Percentiles rank a stretch among this genome's conserved stretches.
phyloP scores from a whole-genome alignment of 2,329 filamentous ascomycete species.

The Trichoderma hamatum region DNA sequence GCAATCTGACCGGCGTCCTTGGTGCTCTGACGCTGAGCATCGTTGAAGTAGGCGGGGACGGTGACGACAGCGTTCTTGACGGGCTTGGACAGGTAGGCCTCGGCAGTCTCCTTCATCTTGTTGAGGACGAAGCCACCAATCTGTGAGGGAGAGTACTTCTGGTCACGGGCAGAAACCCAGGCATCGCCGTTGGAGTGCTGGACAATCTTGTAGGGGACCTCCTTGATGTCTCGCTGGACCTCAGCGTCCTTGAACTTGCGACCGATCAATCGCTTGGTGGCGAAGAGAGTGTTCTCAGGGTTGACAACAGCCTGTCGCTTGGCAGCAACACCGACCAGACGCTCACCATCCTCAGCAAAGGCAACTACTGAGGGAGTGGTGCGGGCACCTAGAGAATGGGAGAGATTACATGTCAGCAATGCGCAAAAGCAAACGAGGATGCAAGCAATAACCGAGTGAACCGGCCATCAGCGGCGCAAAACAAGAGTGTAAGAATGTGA shows the following conservation, averaged over 20 bases:
- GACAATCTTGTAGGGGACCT: constrained; percentile 98
- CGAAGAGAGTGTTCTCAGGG: constrained; percentile 97
- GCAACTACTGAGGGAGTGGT: constrained; percentile 79
- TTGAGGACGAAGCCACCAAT: constrained; percentile 94
- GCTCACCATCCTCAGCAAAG: constrained; percentile 93
- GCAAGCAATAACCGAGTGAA: neutral
- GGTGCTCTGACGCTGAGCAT: constrained; percentile 95
- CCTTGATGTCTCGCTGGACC: constrained; percentile 95
- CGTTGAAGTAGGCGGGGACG: constrained; percentile 98
- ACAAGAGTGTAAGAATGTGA: neutral
- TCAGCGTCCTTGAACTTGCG: constrained; percentile 93
- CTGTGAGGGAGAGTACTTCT: constrained; percentile 98
- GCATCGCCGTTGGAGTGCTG: constrained; percentile 96
- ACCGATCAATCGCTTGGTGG: constrained; percentile 97
- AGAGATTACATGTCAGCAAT: neutral
- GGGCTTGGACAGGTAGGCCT: constrained; percentile 86
- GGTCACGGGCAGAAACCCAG: constrained; percentile 89
- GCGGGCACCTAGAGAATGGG: constrained; percentile 39
- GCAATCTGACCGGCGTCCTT: constrained; percentile 98
- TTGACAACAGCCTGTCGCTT: constrained; percentile 99
- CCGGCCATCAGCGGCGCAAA: neutral
- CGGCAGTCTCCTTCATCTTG: constrained; percentile 99
- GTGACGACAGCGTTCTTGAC: constrained; percentile 97
- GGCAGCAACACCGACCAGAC: constrained; percentile 93
- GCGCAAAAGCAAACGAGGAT: neutral